Evolutionary conservation across 345 rosid species (phyloP), one percentile per base, ranked within the genome.

Genomic region (Stellera chamaejasme): DNA sequence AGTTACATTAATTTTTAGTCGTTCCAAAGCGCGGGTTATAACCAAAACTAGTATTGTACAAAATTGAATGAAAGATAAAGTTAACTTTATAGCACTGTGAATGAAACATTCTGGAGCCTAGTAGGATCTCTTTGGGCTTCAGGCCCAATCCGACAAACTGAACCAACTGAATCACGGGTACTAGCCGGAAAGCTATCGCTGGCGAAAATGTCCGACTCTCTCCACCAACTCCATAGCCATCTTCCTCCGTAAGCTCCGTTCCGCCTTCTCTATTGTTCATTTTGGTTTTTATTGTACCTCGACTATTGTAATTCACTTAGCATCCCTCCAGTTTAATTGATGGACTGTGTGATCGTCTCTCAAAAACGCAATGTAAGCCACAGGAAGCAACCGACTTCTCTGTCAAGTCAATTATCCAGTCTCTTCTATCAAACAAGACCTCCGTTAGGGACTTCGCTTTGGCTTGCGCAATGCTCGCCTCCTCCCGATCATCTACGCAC

Each of bases 391-490:
- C 71, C 41, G 56, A 65, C 63, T 23, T 78, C 58, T 74, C 82
- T 25, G 54, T 71, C 45, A 92, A 82, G 73, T 68, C 78, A 7
- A 43, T 67, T 23, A 67, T 89, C 59, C 68, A 72, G n/a, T 74
- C 82, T 23, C 80, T 92, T 45, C 78, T 92, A 58, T 67, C 72
- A 10, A 45, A 13, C 45, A n/a, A 61, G 7, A 15, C 58, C 55
- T 58, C 76, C 27, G 55, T 84, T 67, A 73, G 68, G 53, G 71
- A 75, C 55, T 70, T 84, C 69, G 64, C 74, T 52, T 75, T 86
- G n/a, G 96, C 89, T 13, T 77, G 82, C 63, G 93, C 95, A 19
- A 52, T 88, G 27, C 71, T 92, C 52, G 68, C 77, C 52, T 66
- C 93, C 52, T 69, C 96, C 6, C 70, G 66, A n/a, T 62, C 71